Evolutionary conservation across 2,329 filamentous ascomycete genomes (phyloP).

Genomic region (Ophiognomonia clavigignenti-juglandacearum): DNA sequence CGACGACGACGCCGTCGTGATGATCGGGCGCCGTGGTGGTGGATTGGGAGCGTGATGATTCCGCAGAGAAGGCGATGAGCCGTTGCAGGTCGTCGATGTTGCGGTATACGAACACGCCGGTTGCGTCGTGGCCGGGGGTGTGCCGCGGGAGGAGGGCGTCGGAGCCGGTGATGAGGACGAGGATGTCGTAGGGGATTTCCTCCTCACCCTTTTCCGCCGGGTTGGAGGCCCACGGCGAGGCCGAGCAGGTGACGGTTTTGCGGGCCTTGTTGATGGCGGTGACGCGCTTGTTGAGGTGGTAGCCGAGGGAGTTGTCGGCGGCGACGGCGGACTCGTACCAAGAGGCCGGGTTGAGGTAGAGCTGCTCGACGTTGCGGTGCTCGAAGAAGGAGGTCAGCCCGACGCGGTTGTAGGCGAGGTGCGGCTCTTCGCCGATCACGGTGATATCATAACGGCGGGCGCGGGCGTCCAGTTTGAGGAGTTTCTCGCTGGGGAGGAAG

Average conservation of each 20-base stretch:
- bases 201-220: constrained; percentile 68
- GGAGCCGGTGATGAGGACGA: constrained; percentile 82
- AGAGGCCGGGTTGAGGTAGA: constrained; percentile 81
- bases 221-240: too few relatives aligned
- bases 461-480: constrained; percentile 78
- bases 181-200: constrained; percentile 68
- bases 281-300: constrained; percentile 69
- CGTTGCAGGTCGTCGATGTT: constrained; percentile 77
- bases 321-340: constrained; percentile 66
- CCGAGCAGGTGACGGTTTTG: constrained; percentile 67
- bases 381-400: constrained; percentile 86
- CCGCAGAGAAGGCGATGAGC: constrained; percentile 72
- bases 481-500: constrained; percentile 62
- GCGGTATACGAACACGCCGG: constrained; percentile 84
- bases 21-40: too few relatives aligned
- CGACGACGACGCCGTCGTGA: constrained; percentile 75
- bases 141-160: constrained; percentile 69
- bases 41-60: too few relatives aligned
- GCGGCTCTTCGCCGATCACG: constrained; percentile 82
- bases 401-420: constrained; percentile 88
- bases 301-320: constrained; percentile 62
- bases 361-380: constrained; percentile 75
- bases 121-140: constrained; percentile 73
- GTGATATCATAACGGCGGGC: constrained; percentile 72
- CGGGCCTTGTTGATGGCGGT: constrained; percentile 58